Evolutionary conservation across 352 stramenopile species (phyloP), one percentile per base, ranked within the genome.

Genomic region (Globisporangium perplexum): DNA sequence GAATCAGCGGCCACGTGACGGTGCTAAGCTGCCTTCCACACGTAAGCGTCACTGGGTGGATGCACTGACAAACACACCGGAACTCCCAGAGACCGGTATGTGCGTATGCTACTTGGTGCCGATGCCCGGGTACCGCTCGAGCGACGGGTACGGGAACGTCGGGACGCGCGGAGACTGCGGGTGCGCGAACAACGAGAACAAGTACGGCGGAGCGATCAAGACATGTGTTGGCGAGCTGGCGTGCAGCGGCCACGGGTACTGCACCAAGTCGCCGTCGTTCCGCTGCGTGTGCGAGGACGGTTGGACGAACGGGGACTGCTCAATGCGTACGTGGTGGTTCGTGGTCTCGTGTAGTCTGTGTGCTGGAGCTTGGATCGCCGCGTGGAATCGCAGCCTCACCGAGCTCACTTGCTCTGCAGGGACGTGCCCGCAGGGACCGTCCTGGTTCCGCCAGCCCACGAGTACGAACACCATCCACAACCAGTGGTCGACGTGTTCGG

Each of bases 141-240:
- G 82, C 30, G 79, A 91, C 48, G 86, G 85, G 15, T 96, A 95
- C 55, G 92, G 91, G 22, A 95, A 86, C 39, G 67, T 66, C 11
- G 92, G 93, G 3, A 72, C 68, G 33, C 75, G 87, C n/a, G 94
- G 88, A 14, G 94, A 98, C 66, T 98, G 95, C 49, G 95, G 94
- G 7, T 88, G 87, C 53, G 82, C 80, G 15, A 86, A 91, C 51
- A 77, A 85, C 47, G 76, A 86, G 26, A 95, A 88, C 42, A 67
- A 85, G 36, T 91, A 90, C 50, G 77, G 77, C 10, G 78, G 81
- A 1, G 17, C 62, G 1, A 88, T 90, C 53, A 74, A 63, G 35
- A 48, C 74, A 1, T 92, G 82, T 45, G 59, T 78, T 0, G 82
- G 82, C 0, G 79, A 89, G 51, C 56, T 90, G 7, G 60, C 75